These are phyloP conservation scores for Termitomyces heimii DNA, from an alignment of 768 basidiomycete genomes.

Conservation along the genomic window DNA sequence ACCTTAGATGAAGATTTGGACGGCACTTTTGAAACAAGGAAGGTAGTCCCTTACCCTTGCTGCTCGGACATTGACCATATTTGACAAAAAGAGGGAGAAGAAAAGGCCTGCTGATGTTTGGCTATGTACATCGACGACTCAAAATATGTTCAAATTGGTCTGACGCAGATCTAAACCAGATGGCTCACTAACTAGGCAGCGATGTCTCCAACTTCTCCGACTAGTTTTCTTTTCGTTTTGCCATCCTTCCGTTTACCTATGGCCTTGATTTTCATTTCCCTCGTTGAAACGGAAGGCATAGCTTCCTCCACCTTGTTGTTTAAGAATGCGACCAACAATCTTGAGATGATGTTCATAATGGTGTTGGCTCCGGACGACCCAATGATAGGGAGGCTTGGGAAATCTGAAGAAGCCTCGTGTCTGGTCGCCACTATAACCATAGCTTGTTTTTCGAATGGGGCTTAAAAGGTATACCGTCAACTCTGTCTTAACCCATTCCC, in stretches of 20 bases:
- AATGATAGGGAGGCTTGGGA: conserved; percentile 36
- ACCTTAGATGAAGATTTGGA: conserved; percentile 38
- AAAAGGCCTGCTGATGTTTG: neutral
- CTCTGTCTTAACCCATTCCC: too few relatives aligned
- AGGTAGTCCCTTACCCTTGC: conserved; percentile 25
- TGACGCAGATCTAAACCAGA: neutral
- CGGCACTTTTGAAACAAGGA: neutral
- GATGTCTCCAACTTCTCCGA: conserved; percentile 38
- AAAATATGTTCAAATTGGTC: neutral
- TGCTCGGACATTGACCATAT: conserved; percentile 39
- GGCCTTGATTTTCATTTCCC: conserved; percentile 31
- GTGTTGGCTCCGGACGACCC: conserved; percentile 23
- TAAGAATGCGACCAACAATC: conserved; percentile 37
- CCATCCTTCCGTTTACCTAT: conserved; percentile 41
- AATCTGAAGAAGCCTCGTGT: conserved; percentile 45
- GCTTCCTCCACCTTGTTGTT: conserved; percentile 30
- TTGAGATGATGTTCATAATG: conserved; percentile 29
- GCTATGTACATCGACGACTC: neutral
- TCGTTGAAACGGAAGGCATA: conserved; percentile 22
- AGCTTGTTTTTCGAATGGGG: neutral
- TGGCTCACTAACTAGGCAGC: conserved; percentile 23
- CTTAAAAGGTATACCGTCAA: conserved; percentile 8
- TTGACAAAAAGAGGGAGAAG: neutral
- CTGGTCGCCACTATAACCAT: conserved; percentile 31
- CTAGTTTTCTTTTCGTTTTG: conserved; percentile 34